These are phyloP conservation scores for Plasmodium chabaudi DNA, from an alignment of 169 alveolate species.

Conservation along the genomic window DNA sequence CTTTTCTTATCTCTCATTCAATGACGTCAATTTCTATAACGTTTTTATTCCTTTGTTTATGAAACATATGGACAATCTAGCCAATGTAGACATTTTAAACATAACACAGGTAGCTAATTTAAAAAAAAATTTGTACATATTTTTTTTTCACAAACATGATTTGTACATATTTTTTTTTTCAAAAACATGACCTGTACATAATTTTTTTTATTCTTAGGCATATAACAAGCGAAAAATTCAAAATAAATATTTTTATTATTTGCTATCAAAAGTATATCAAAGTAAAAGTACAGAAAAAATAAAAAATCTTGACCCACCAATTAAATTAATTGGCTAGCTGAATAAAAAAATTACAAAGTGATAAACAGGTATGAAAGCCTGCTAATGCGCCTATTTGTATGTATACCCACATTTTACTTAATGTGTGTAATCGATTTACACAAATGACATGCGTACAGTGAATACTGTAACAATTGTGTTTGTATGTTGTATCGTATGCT, in stretches of 20 bases:
- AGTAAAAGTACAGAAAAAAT: slow-evolving; percentile 1
- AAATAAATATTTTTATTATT: slow-evolving; percentile 60
- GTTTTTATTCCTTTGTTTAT: slow-evolving; percentile 68
- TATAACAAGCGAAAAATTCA: slow-evolving; percentile 54
- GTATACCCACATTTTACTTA: too few species aligned
- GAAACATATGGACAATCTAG: slow-evolving; percentile 40
- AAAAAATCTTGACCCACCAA: slow-evolving; percentile 3
- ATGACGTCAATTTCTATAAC: slow-evolving; percentile 45
- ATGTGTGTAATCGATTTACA: too few species aligned
- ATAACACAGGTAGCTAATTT: slow-evolving; percentile 51
- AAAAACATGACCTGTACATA: background rate
- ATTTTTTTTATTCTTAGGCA: slow-evolving; percentile 35
- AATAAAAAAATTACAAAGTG: background rate
- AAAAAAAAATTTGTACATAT: background rate
- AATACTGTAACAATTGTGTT: too few species aligned
- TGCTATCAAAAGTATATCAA: slow-evolving; percentile 68
- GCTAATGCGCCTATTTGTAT: too few species aligned
- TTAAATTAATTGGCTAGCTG: slow-evolving; percentile 64
- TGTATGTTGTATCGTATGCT: too few species aligned
- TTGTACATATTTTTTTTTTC: background rate
- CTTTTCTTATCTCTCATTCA: slow-evolving; percentile 50
- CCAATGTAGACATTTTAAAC: slow-evolving; percentile 66
- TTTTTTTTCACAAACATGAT: background rate
- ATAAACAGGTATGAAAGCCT: background rate
- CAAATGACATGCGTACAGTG: too few species aligned